Evolutionary conservation across 352 stramenopile species (phyloP).

Genomic region (Elongisporangium prolatum): DNA sequence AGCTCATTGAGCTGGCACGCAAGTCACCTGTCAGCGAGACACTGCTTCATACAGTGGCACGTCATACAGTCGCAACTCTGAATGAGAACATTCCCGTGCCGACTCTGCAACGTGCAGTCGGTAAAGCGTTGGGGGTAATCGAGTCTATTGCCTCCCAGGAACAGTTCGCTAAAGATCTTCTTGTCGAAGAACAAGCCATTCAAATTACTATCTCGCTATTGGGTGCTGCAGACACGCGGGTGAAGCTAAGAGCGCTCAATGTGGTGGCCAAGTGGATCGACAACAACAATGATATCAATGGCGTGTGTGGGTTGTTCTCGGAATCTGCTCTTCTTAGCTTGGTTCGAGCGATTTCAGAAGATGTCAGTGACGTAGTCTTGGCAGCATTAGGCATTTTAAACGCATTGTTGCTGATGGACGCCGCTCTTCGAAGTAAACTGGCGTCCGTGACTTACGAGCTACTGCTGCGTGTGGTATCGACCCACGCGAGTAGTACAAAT

Average conservation of each 20-base stretch:
- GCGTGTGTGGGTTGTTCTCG: constrained; percentile 18
- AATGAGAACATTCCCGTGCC: constrained; percentile 26
- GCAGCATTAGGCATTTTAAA: constrained; percentile 47
- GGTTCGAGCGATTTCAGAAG: constrained; percentile 46
- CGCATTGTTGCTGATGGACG: constrained; percentile 33
- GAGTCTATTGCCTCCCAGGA: constrained; percentile 31
- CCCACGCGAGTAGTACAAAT: constrained; percentile 3
- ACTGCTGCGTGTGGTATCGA: constrained; percentile 43
- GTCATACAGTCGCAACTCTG: constrained; percentile 29
- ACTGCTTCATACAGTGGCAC: constrained; percentile 5
- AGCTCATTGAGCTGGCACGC: constrained; percentile 11
- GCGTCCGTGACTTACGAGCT: constrained; percentile 58
- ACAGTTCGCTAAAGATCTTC: constrained; percentile 21
- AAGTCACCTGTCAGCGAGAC: constrained; percentile 8
- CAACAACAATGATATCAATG: constrained; percentile 22
- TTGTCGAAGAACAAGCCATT: constrained; percentile 34
- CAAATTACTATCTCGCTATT: constrained; percentile 38
- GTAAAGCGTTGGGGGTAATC: constrained; percentile 40
- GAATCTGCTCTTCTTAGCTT: constrained; percentile 39
- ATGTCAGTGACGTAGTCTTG: constrained; percentile 25
- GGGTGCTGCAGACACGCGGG: constrained; percentile 22
- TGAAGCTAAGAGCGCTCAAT: constrained; percentile 47
- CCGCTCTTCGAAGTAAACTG: constrained; percentile 45
- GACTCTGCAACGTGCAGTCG: constrained; percentile 28
- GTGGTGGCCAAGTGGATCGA: constrained; percentile 40